Evolutionary conservation across 2,329 filamentous ascomycete genomes (phyloP), one percentile per base, ranked within the genome.

Genomic region (Myriangium duriaei): DNA sequence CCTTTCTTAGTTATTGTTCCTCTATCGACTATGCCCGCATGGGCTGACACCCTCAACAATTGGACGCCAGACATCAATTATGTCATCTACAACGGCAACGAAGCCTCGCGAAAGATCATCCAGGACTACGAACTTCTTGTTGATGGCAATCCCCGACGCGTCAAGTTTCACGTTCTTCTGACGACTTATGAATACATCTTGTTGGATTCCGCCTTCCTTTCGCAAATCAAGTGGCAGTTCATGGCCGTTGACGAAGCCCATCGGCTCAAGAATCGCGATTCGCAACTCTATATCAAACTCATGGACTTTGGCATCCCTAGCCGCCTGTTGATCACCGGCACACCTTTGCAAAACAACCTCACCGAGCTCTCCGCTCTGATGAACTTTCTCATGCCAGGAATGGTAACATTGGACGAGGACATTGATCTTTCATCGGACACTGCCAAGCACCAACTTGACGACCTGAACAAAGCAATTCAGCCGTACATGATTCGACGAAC

Each of bases 151-250:
- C 71, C 81, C 2, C 84, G 80, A 58, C 87, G 86, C 56, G 81
- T 83, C 44, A 95, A 93, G 57, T 98, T 98, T 68, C 91, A 98
- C 51, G 86, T 94, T n/a, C 70, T 98, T 21, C 75, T 98, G 42
- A 98, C 91, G 1, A 96, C 91, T 0, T 98, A 98, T 55, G 91
- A 98, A 60, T 96, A 93, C 56, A 91, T 95, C 41, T 70, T 95
- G 33, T 74, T 78, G 41, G 91, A 98, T 55, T 78, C 81, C 45
- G 68, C 79, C 26, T 92, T 94, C 53, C 63, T 98, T 26, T 80
- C 80, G 42, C 79, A 81, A 45, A 84, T 98, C 60, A 95, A 94
- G 58, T 98, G 91, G 88, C 91, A 98, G 57, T 91, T 91, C 41
- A 77, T 98, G 56, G 86, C 84, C 26, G 85, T 98, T 31, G 91